Base-by-base conservation (phyloP, 805 yeast species). In the Monosporozyma unispora region DNA sequence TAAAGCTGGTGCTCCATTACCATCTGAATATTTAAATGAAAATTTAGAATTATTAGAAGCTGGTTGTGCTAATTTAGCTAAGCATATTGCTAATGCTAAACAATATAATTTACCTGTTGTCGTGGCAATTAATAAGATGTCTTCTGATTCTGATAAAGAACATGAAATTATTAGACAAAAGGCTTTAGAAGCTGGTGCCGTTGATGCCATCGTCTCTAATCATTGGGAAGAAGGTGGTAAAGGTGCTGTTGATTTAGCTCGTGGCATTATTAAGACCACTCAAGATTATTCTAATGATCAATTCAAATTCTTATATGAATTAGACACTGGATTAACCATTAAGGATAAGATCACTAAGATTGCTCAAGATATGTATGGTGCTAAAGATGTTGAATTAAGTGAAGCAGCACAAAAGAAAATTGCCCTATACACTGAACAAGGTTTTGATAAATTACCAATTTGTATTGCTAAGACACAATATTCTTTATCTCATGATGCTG, bases 381-480 rank as follows among this genome's bases (percentile, higher is more conserved):
- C 96, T 44, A 78, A 80, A 18, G 80, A 77, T 47, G 81, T 91
- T 57, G 96, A 87, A 70, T 80, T 89, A 52, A 76, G 84, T 43
- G 91, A 87, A 27, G 78, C 80, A 56, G 98, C 98, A 39, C 78
- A 79, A 57, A 73, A 78, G 62, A 89, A 89, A 71, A 82, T 91
- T 56, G 88, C 82, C 54, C 77, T 81, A 50, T 90, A 88, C 72
- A 82, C 88, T 29, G 68, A 75, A 47, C 96, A 89, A 73, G 97
- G 97, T 2, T 91, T 84, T 68, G 89, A 83, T 55, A 80, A 88
- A 64, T 74, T 91, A 64, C 99, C 98, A 50, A 83, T 91, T 59
- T 91, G 99, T 72, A 86, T 91, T 63, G 99, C 99, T 52, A 91
- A 91, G 76, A 91, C 99, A 2, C 99, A 91, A 70, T 91, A 91